Evolutionary conservation across 768 basidiomycete genomes (phyloP), one percentile per base, ranked within the genome.

Genomic region (Podaxis sp.): DNA sequence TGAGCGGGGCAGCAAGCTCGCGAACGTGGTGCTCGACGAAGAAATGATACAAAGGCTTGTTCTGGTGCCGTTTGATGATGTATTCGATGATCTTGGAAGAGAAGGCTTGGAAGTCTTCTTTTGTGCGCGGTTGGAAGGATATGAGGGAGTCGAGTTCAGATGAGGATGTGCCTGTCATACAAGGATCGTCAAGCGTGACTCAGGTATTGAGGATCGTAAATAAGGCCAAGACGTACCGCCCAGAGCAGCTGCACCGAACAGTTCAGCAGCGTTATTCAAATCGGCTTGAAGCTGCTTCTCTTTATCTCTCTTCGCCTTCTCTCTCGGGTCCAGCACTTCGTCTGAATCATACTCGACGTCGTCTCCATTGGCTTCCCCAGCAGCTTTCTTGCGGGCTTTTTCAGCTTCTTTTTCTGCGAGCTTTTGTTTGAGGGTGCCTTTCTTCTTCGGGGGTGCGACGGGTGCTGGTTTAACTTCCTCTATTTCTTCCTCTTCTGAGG

Each of bases 321-420:
- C 89, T 64, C 84, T 74, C 2, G 91, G 91, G 74, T 94, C 90
- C 55, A 93, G 79, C 25, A 90, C 90, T 55, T 80, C 83, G 64
- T 90, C 90, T 36, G 88, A 88, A 36, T 85, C 83, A 66, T 85
- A 88, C n/a, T 84, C 83, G 47, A 72, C 70, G 6, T 78, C 82
- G 50, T 73, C 72, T 5, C 77, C 81, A 48, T 72, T 16, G 16
- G 42, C 79, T 5, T 76, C 79, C 1, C 68, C 80, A 3, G 68
- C 74, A 5, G 76, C 78, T 23, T 71, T 74, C 55, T 71, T 74
- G 1, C 81, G 78, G 2, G 86, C 86, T 62, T 88, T 91, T 61
- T 79, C 79, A 0, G 87, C 90, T 68, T 94, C 95, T 74, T 94
- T 97, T 73, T 95, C 93, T 0, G 94, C 94, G 2, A 98, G 76